Percentiles rank a stretch among this genome's conserved stretches.
These are phyloP conservation scores for Bacidia gigantensis DNA, from an alignment of 495 filamentous ascomycete species.

Conservation along the genomic window DNA sequence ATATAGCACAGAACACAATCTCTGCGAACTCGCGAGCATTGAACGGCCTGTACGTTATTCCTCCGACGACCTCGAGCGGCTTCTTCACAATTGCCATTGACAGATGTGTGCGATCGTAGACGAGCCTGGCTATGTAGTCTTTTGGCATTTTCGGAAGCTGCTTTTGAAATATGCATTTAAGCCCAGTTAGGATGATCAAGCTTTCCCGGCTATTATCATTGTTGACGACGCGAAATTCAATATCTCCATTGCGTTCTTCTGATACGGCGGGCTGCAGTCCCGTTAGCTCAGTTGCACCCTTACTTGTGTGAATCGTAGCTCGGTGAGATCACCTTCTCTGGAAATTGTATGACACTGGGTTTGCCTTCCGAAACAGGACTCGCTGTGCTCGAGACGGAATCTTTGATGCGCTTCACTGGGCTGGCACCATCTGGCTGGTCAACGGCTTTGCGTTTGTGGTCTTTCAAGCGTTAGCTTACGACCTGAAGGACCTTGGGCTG, in stretches of 20 bases:
- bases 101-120: conserved; percentile 92
- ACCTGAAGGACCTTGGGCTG: background rate
- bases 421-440: conserved; percentile 44
- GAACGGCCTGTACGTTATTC: conserved; percentile 95
- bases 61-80: conserved; percentile 82
- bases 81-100: conserved; percentile 97
- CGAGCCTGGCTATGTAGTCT: conserved; percentile 92
- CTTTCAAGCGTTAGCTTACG: conserved; percentile 26
- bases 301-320: no score
- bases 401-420: conserved; percentile 50
- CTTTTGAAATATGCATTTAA: conserved; percentile 98
- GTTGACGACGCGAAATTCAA: conserved; percentile 96
- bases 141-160: conserved; percentile 98
- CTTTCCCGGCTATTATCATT: conserved; percentile 82
- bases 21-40: conserved; percentile 87
- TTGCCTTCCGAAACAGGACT: conserved; percentile 39
- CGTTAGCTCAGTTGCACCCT: conserved; percentile 6
- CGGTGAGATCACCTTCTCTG: conserved; percentile 68
- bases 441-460: conserved; percentile 63
- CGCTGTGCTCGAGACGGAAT: conserved; percentile 33
- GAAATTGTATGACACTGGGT: conserved; percentile 55
- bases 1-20: conserved; percentile 97
- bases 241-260: conserved; percentile 89
- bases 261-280: conserved; percentile 60
- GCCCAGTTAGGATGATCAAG: conserved; percentile 83